phyloP scores from a whole-genome alignment of 106 monocot species.

The Iris macrosiphon region DNA sequence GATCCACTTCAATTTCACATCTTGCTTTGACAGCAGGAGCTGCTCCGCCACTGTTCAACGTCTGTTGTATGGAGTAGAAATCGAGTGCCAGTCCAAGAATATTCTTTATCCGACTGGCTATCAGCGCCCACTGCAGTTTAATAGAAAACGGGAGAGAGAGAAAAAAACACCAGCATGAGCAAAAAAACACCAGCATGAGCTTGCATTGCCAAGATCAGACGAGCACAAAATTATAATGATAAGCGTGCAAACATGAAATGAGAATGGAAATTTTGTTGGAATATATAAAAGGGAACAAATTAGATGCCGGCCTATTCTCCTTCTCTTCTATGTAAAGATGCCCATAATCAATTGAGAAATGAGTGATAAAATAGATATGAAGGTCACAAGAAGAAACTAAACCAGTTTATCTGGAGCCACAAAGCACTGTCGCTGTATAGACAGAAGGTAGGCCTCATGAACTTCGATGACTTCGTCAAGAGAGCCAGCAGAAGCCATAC shows the following conservation, averaged over 20 bases:
- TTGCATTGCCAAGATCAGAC: no score
- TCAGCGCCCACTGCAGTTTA: constrained; percentile 88
- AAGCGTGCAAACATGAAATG: no score
- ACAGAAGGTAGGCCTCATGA: constrained; percentile 83
- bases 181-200: no score
- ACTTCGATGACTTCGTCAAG: constrained; percentile 95
- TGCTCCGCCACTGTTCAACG: constrained; percentile 61
- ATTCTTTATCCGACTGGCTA: constrained; percentile 81
- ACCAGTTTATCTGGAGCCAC: constrained; percentile 93
- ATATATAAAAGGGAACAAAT: no score
- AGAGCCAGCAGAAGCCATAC: constrained; percentile 70
- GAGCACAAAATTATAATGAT: no score
- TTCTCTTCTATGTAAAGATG: background rate
- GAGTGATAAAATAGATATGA: background rate
- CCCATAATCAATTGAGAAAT: no score
- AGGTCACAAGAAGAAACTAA: background rate
- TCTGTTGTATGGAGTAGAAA: constrained; percentile 69
- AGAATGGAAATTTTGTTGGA: no score
- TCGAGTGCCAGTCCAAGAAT: constrained; percentile 85
- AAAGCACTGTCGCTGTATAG: constrained; percentile 94
- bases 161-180: no score
- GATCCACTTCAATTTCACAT: constrained; percentile 83
- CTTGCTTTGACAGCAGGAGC: constrained; percentile 69
- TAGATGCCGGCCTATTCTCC: no score
- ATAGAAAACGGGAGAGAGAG: no score